Evolutionary conservation across 208 protist species (phyloP).

Genomic region (Tetramitus jugosus): DNA sequence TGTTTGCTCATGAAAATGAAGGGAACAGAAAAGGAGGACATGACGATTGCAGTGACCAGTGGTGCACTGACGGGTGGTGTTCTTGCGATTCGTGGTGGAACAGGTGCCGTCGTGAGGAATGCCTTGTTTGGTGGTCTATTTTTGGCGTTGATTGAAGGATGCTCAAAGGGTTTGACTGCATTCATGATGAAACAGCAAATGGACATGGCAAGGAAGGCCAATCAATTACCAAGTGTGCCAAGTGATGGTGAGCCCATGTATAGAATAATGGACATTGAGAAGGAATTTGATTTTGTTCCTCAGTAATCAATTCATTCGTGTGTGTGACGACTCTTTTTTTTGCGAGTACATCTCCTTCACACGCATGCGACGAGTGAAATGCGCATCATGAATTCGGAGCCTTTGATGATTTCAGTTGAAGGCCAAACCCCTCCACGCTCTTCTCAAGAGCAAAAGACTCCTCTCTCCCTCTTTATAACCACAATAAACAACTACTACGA

Average conservation of each 20-base stretch:
- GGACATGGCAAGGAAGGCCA: background rate
- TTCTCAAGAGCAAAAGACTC: no score
- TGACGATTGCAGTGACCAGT: background rate
- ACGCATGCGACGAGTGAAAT: no score
- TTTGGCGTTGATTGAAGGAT: background rate
- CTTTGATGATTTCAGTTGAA: no score
- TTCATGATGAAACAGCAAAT: background rate
- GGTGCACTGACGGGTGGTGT: background rate
- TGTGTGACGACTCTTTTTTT: no score
- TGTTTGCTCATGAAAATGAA: background rate
- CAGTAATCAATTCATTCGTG: no score
- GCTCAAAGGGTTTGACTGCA: background rate
- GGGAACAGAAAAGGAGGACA: background rate
- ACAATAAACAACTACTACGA: no score
- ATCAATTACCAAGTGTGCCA: background rate
- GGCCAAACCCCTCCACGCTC: no score
- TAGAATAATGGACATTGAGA: background rate
- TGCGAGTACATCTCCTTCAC: no score
- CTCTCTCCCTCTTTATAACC: no score
- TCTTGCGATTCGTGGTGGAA: background rate
- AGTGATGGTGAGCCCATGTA: background rate
- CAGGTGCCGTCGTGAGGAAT: background rate
- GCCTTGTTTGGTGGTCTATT: conserved; percentile 14
- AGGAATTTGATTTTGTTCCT: background rate
- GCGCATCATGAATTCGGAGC: no score